Base-by-base conservation (phyloP, 805 yeast genomes). In the Hanseniaspora nectarophila region DNA sequence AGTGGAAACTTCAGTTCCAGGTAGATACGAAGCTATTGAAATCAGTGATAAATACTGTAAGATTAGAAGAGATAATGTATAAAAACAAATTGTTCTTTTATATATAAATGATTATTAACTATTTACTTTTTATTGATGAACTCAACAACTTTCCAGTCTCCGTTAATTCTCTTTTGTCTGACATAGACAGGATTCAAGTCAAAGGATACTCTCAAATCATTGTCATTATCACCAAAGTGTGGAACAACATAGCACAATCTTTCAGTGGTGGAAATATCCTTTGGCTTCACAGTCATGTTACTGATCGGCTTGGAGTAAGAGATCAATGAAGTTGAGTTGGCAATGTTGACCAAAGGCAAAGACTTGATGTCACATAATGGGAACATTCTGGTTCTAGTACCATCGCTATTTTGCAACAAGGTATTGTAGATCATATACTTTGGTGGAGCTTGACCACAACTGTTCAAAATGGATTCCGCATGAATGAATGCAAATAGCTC, bases 171-270 rank as follows among this genome's bases (percentile, higher is more conserved):
- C 55, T 70, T 73, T 63, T 90, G 96, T 1, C 70, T 70, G 2
- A 88, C 92, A 63, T 86, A 82, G 26, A 82, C 70, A 2, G 81
- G 84, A 7, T 92, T 95, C 48, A 90, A 67, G 59, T 90, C 96
- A 95, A 96, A 90, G 8, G 95, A 95, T 26, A 82, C 72, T 21
- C 86, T 85, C 24, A 65, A 32, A 20, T 95, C 96, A 38, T 80
- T 74, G 10, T 95, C 95, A 40, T 82, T 71, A 10, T 94, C 89
- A 4, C 97, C 97, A 62, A 85, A 79, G 53, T 96, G 70, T 1
- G 97, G 97, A 47, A 87, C 81, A 15, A 89, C 96, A 68, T 86
- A 89, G 59, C 94, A 85, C 60, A 83, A 89, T 58, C 96, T 72
- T 60, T 81, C 82, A 2, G 80, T 76, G 0, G 84, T 69, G 4